Conservation (phyloP, 2,329 filamentous ascomycete genomes). For the Pseudogymnoascus sp. region DNA sequence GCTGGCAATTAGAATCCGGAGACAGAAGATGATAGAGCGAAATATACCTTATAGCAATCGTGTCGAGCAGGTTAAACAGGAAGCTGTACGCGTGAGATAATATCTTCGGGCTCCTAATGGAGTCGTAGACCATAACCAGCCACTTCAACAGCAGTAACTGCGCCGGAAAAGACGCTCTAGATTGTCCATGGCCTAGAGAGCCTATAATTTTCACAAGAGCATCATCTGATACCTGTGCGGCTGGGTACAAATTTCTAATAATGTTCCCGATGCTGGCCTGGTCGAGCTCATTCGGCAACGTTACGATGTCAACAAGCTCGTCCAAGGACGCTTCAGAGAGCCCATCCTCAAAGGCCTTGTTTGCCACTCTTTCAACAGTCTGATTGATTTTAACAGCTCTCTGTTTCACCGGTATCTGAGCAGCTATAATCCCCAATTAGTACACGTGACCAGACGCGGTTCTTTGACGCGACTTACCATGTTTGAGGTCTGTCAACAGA, state of each 20-base stretch:
- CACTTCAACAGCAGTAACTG: constrained; percentile 68
- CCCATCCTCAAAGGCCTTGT: constrained; percentile 58
- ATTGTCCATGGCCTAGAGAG: constrained; percentile 66
- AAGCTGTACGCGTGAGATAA: constrained; percentile 65
- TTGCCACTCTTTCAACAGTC: constrained; percentile 53
- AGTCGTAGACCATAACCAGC: constrained; percentile 67
- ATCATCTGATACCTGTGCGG: constrained; percentile 50
- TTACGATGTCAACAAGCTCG: constrained; percentile 57
- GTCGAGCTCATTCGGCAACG: constrained; percentile 60
- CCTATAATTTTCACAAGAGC: constrained; percentile 59
- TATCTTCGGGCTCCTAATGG: constrained; percentile 53
- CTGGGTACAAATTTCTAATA: constrained; percentile 67
- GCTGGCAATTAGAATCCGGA: constrained; percentile 1
- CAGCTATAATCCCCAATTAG: constrained; percentile 33
- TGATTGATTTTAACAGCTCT: constrained; percentile 54
- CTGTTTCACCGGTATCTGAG: constrained; percentile 55
- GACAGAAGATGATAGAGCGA: background rate
- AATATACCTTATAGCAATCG: constrained; percentile 59
- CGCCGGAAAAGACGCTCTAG: constrained; percentile 62
- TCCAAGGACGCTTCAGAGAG: constrained; percentile 51
- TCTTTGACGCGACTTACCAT: constrained; percentile 21
- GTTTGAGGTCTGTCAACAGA: constrained; percentile 20
- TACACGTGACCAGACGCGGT: constrained; percentile 3
- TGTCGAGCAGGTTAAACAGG: constrained; percentile 74
- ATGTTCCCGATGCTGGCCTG: constrained; percentile 63